Base-by-base conservation (phyloP, 78 protist genomes). In the Polysphondylium violaceum region DNA sequence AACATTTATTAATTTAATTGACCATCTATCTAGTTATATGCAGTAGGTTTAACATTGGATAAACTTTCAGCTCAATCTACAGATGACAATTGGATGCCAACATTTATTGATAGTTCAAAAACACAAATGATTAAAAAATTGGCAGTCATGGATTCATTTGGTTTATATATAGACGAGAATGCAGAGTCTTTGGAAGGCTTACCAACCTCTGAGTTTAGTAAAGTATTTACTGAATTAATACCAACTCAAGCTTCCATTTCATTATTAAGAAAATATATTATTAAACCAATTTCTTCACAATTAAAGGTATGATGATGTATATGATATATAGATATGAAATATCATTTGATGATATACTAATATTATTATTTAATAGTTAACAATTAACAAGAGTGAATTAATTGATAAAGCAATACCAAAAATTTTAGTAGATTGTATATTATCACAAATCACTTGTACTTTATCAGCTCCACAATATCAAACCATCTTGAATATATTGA, bases 271-370 rank as follows among this genome's bases (percentile, higher is more conserved):
- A 83, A 83, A 43, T 83, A 55, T 59, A 83, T 83, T 19, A 27
- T 83, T 31, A 83, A 83, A 83, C 91, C 91, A 69, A 43, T 83
- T 71, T 83, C 91, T 19, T 83, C 91, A 23, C 91, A 83, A 69
- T 43, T 83, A 56, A 83, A 69, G 27, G 89, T 79, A 79, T 0
- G 53, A 2, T 25, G 36, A 25, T 33, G 12, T 23, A 74, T 11
- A 41, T 12, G 8, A 41, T 33, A 27, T 31, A 50, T n/a, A 43
- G 12, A 58, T 36, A 11, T 60, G 16, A 23, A 76, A 31, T 60
- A 12, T 25, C 2, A 29, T 59, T 19, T 23, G 9, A 43, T 60
- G 29, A 19, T 58, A 2, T 41, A n/a, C 59, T 21, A 21, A 19
- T 72, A 21, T 44, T 35, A 17, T 27, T 9, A 25, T 19, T 55